Base-by-base conservation (phyloP, 345 rosid genomes). In the Trapa bicornis region DNA sequence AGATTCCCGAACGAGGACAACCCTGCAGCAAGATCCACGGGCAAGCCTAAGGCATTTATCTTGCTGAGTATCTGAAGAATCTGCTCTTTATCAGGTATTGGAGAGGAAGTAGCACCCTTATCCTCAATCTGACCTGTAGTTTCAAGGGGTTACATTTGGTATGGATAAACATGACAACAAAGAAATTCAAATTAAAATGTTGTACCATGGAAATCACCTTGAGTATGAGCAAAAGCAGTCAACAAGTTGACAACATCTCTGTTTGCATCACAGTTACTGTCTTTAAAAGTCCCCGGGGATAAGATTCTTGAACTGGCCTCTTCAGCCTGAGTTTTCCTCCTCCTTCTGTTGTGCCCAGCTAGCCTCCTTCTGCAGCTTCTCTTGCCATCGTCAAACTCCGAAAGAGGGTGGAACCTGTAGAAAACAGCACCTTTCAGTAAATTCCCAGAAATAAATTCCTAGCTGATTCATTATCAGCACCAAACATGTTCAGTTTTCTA, bases 301-400 rank as follows among this genome's bases (percentile, higher is more conserved):
- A 81, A 78, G 70, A 79, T 70, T 22, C 82, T 74, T 35, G 89
- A 83, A 37, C 81, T 80, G 29, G 83, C 79, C 72, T 89, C 94
- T 57, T 92, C 94, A 0, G 89, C 84, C 70, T 89, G 98, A 36
- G 85, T 85, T 78, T 89, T 89, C 75, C 96, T 82, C 66, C 96
- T 83, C 38, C 96, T 70, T 36, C 90, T 67, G 71, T 89, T 89
- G 73, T 89, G 96, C 42, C 96, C 92, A 61, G 92, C 92, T 77
- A 89, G 89, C 72, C 96, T 81, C 9, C 92, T 88, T 79, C 96
- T 82, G 80, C 96, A 89, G 68, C 96, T 89, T 76, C 96, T 73
- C 81, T 89, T 89, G 48, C 92, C 96, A 74, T 89, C 96, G 48
- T 89, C 96, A 77, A 89, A 89, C 75, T 89, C 96, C 9, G 96